Percentiles rank a stretch among this genome's conserved stretches.
phyloP scores from a whole-genome alignment of 768 basidiomycete genomes.

The Lentinula raphanica region DNA sequence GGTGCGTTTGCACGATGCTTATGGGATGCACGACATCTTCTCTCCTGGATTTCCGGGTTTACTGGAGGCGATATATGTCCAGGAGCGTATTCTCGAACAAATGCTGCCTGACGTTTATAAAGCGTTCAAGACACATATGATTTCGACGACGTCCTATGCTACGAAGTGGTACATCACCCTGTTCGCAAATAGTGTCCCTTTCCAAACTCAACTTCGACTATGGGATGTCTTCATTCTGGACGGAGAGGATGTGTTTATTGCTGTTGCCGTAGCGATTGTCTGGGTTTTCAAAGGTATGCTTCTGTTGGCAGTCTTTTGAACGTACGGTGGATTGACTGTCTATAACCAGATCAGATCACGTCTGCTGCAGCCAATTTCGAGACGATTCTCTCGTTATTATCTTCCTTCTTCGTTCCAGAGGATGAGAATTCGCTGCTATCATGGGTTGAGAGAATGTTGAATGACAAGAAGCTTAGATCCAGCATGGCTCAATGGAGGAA shows the following conservation, averaged over 20 bases:
- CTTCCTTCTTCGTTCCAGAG: conserved; percentile 92
- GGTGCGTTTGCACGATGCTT: conserved; percentile 84
- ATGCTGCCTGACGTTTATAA: conserved; percentile 88
- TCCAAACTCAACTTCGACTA: conserved; percentile 87
- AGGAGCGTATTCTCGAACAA: conserved; percentile 81
- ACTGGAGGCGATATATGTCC: conserved; percentile 92
- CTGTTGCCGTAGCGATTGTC: conserved; percentile 81
- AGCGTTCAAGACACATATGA: conserved; percentile 82
- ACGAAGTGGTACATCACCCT: conserved; percentile 99
- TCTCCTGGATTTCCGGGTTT: conserved; percentile 93
- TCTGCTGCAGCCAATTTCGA: conserved; percentile 81
- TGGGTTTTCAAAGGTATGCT: conserved; percentile 83
- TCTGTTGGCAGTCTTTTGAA: neutral
- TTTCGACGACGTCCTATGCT: conserved; percentile 91
- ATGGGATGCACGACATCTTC: conserved; percentile 85
- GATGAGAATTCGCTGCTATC: conserved; percentile 76
- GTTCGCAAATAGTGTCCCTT: conserved; percentile 93
- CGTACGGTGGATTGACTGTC: neutral
- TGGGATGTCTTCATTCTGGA: conserved; percentile 95
- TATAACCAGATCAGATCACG: conserved; percentile 72
- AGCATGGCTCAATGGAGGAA: conserved; percentile 72
- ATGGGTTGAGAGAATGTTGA: conserved; percentile 69
- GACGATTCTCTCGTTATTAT: conserved; percentile 83
- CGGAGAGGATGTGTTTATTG: conserved; percentile 83
- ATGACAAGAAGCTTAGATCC: conserved; percentile 58